A percentile compares a stretch with the other conserved stretches of the same genome.
Conservation (phyloP, 139 green algal species). For the Asterochloris erici region DNA sequence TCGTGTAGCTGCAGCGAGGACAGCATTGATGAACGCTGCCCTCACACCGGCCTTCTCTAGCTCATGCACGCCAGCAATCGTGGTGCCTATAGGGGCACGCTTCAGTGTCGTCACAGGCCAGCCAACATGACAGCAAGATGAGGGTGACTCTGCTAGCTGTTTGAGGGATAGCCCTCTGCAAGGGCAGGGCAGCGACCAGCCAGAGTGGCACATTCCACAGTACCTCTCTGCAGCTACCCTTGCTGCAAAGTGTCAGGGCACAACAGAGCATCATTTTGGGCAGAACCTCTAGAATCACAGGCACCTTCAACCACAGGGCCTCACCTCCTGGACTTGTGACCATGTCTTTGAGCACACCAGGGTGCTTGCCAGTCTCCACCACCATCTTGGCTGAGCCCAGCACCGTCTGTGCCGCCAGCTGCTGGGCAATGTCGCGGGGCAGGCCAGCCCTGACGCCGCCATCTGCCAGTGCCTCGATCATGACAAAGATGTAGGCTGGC, state of each 20-base stretch:
- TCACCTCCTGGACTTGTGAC: conserved; percentile 77
- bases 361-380: conserved; percentile 93
- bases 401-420: conserved; percentile 74
- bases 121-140: background rate
- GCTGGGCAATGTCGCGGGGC: conserved; percentile 62
- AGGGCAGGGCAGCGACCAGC: too few relatives aligned
- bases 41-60: conserved; percentile 63
- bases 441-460: conserved; percentile 71
- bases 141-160: too few relatives aligned
- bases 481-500: conserved; percentile 91
- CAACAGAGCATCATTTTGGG: too few relatives aligned
- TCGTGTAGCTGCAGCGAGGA: conserved; percentile 48
- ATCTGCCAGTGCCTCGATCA: conserved; percentile 76
- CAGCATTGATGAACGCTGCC: conserved; percentile 63
- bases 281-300: background rate
- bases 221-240: too few relatives aligned
- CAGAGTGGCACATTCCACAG: too few relatives aligned
- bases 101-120: background rate
- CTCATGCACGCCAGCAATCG: conserved; percentile 63
- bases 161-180: too few relatives aligned
- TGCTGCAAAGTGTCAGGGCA: too few relatives aligned
- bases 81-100: conserved; percentile 36
- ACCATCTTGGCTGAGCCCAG: conserved; percentile 57
- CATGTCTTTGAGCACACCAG: conserved; percentile 88
- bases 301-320: background rate